phyloP scores from a whole-genome alignment of 2,329 filamentous ascomycete species.

The Xylaria sp. region DNA sequence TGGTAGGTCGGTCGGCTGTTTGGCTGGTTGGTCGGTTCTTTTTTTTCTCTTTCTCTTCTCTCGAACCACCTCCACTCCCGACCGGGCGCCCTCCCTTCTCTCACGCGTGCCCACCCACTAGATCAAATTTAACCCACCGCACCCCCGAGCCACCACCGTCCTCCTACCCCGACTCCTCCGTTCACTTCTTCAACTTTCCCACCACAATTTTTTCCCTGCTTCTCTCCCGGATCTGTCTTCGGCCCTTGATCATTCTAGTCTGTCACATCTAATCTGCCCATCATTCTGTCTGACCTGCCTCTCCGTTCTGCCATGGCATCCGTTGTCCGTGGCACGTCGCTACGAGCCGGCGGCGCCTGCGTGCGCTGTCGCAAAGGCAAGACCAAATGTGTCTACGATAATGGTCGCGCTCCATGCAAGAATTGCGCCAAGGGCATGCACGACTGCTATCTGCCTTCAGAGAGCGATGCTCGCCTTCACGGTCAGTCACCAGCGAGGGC shows the following conservation, averaged over 20 bases:
- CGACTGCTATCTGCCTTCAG: constrained; percentile 70
- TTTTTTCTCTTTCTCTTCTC: constrained; percentile 12
- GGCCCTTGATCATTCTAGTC: constrained; percentile 37
- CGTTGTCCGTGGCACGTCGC: constrained; percentile 67
- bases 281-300: background rate
- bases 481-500: constrained; percentile 67
- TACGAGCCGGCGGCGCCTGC: constrained; percentile 69
- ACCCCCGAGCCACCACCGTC: constrained; percentile 49
- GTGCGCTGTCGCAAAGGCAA: constrained; percentile 72
- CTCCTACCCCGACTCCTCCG: constrained; percentile 48
- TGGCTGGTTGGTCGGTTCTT: constrained; percentile 26
- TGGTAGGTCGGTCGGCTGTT: constrained; percentile 18
- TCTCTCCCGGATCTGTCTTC: constrained; percentile 45
- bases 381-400: constrained; percentile 72
- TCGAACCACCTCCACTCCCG: constrained; percentile 48
- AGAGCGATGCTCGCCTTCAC: constrained; percentile 68
- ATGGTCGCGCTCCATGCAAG: constrained; percentile 69
- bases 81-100: constrained; percentile 45
- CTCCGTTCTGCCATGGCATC: constrained; percentile 54
- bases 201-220: constrained; percentile 40
- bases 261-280: constrained; percentile 13
- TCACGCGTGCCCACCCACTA: constrained; percentile 39
- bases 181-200: constrained; percentile 42
- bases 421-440: constrained; percentile 73
- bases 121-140: constrained; percentile 48